phyloP scores from a whole-genome alignment of 164 flowering plant species.

The Annona cherimola region DNA sequence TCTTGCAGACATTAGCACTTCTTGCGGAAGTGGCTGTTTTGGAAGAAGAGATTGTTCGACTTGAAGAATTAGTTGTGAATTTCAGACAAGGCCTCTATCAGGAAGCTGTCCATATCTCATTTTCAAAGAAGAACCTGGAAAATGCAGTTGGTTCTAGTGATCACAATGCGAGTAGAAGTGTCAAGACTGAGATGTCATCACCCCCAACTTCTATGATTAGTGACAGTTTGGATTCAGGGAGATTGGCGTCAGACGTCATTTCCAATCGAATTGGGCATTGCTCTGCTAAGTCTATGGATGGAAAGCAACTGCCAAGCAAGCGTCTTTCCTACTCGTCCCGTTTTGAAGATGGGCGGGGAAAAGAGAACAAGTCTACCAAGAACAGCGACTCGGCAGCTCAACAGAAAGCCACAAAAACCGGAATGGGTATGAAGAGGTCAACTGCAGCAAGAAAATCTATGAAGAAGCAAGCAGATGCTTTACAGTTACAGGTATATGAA shows the following conservation, averaged over 20 bases:
- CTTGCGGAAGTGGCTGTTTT: conserved; percentile 94
- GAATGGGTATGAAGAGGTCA: conserved; percentile 34
- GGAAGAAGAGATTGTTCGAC: conserved; percentile 90
- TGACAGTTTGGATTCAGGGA: conserved; percentile 11
- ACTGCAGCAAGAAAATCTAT: conserved; percentile 18
- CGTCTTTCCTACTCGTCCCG: conserved; percentile 7
- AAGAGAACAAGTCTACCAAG: conserved; percentile 45
- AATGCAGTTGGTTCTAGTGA: conserved; percentile 24
- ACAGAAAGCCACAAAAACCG: conserved; percentile 15
- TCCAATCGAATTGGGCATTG: conserved; percentile 11
- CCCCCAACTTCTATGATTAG: conserved; percentile 15
- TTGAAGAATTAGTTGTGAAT: conserved; percentile 82
- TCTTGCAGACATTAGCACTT: conserved; percentile 68
- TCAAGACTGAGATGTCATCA: conserved; percentile 28
- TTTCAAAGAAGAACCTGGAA: conserved; percentile 41
- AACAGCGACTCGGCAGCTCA: conserved; percentile 24
- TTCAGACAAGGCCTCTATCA: conserved; percentile 77
- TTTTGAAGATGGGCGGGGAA: conserved; percentile 41
- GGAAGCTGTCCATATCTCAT: conserved; percentile 64
- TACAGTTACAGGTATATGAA: conserved; percentile 35
- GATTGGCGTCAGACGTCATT: not conserved
- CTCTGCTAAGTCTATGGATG: conserved; percentile 5
- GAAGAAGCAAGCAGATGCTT: conserved; percentile 35
- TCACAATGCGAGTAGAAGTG: conserved; percentile 9
- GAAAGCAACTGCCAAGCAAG: conserved; percentile 13